These are phyloP conservation scores for Plantago elongata DNA, from an alignment of 257 asterid genomes.

Conservation along the genomic window DNA sequence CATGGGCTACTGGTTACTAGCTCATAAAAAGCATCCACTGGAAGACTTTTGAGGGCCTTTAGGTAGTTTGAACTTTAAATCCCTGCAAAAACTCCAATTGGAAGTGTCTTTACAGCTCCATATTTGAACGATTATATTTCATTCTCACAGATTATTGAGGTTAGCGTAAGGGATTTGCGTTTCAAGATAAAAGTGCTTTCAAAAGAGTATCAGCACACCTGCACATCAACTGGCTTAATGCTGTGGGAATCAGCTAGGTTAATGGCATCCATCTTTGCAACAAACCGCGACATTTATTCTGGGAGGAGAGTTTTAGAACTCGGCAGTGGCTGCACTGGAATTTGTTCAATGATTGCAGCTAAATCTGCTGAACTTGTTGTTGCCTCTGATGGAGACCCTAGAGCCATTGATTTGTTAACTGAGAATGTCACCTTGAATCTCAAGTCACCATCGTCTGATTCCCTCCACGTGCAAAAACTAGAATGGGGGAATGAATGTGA, in stretches of 20 bases:
- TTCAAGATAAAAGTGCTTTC: slow-evolving; percentile 78
- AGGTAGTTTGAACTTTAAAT: too few species aligned
- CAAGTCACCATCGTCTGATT: slow-evolving; percentile 20
- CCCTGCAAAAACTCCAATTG: too few species aligned
- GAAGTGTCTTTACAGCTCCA: background rate
- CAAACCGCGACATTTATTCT: slow-evolving; percentile 49
- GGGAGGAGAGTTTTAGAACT: slow-evolving; percentile 76
- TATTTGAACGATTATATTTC: background rate
- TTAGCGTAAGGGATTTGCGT: slow-evolving; percentile 33
- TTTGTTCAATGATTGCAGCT: slow-evolving; percentile 84
- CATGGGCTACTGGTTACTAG: too few species aligned
- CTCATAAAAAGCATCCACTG: too few species aligned
- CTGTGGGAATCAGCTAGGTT: slow-evolving; percentile 92
- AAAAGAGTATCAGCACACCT: slow-evolving; percentile 84
- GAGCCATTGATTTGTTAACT: slow-evolving; percentile 53
- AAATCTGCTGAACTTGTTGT: slow-evolving; percentile 62
- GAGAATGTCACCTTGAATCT: slow-evolving; percentile 58
- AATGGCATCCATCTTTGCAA: slow-evolving; percentile 76
- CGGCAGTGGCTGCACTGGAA: slow-evolving; percentile 82
- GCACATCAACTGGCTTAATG: slow-evolving; percentile 92
- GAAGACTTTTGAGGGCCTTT: too few species aligned
- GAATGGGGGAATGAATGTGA: slow-evolving; percentile 76
- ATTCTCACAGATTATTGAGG: slow-evolving; percentile 45
- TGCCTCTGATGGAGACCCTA: slow-evolving; percentile 87
- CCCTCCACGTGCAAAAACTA: slow-evolving; percentile 37